Evolutionary conservation across 208 protist genomes (phyloP).

Genomic region (Trypanosoma congolense): DNA sequence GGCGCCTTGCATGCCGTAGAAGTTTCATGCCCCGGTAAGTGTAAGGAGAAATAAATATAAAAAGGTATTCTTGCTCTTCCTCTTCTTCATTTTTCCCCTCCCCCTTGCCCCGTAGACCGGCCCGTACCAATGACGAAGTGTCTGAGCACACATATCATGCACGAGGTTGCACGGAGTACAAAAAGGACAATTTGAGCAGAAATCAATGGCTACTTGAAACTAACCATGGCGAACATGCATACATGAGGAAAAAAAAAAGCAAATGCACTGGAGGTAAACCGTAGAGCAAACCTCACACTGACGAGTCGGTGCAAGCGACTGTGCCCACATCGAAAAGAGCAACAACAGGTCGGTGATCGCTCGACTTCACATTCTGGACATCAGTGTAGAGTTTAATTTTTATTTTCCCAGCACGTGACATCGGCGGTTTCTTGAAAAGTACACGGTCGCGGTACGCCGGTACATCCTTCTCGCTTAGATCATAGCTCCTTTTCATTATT

Average conservation of each 20-base stretch:
- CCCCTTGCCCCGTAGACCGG: too few species aligned
- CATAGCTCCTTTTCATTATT: slow-evolving; percentile 47
- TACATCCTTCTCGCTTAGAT: slow-evolving; percentile 54
- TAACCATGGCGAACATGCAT: too few species aligned
- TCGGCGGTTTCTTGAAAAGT: slow-evolving; percentile 48
- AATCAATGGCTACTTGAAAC: too few species aligned
- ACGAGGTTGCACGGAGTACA: too few species aligned
- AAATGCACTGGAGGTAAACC: not conserved
- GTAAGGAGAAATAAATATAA: too few species aligned
- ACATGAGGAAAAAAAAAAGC: slow-evolving; percentile 1
- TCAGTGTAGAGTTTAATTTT: slow-evolving; percentile 74
- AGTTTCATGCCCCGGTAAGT: too few species aligned
- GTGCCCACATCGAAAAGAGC: slow-evolving; percentile 74
- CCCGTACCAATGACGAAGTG: too few species aligned
- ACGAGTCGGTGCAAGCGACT: slow-evolving; percentile 7
- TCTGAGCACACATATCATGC: too few species aligned
- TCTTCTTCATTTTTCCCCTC: too few species aligned
- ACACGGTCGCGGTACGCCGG: slow-evolving; percentile 87
- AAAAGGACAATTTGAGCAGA: too few species aligned
- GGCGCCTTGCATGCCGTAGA: too few species aligned
- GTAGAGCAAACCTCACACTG: not conserved
- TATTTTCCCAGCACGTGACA: slow-evolving; percentile 30
- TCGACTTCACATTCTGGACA: slow-evolving; percentile 68
- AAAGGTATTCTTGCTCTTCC: too few species aligned
- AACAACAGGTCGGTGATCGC: slow-evolving; percentile 83